phyloP scores from a whole-genome alignment of 331 rosid genomes.

The Malus hybrid region DNA sequence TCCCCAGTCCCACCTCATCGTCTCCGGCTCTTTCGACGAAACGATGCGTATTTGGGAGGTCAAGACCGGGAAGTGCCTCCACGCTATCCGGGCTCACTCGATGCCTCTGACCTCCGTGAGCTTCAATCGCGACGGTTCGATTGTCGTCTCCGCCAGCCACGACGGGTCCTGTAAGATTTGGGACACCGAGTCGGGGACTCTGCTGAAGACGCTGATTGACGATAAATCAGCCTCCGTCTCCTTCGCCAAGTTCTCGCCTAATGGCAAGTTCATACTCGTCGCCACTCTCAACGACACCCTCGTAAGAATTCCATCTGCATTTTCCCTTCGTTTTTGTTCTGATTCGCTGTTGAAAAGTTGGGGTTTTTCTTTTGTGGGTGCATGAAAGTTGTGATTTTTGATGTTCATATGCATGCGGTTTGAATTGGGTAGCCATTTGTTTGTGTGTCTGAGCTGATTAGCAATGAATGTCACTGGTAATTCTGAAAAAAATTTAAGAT shows the following conservation, averaged over 20 bases:
- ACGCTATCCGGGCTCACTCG: slow-evolving; percentile 49
- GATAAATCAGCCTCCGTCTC: slow-evolving; percentile 72
- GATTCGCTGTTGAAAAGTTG: background rate
- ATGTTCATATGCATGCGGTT: background rate
- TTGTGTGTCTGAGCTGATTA: background rate
- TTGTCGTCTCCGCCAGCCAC: slow-evolving; percentile 82
- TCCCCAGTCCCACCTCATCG: slow-evolving; percentile 68
- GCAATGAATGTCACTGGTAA: no score
- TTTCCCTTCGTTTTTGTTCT: background rate
- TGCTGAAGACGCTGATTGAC: slow-evolving; percentile 62
- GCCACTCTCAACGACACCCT: slow-evolving; percentile 91
- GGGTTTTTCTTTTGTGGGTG: background rate
- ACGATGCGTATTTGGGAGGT: slow-evolving; percentile 87
- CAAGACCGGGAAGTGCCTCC: slow-evolving; percentile 75
- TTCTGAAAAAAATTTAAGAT: no score
- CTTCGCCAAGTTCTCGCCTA: slow-evolving; percentile 84
- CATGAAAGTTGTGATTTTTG: background rate
- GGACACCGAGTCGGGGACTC: slow-evolving; percentile 48
- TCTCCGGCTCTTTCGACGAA: slow-evolving; percentile 87
- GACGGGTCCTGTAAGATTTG: slow-evolving; percentile 92
- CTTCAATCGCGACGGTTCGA: slow-evolving; percentile 84
- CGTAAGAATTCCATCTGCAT: slow-evolving; percentile 26
- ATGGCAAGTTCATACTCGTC: slow-evolving; percentile 84
- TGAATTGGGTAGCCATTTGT: background rate
- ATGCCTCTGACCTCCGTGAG: slow-evolving; percentile 82